Evolutionary conservation across 208 protist genomes (phyloP), one percentile per base, ranked within the genome.

Genomic region (Leishmania gerbilli): DNA sequence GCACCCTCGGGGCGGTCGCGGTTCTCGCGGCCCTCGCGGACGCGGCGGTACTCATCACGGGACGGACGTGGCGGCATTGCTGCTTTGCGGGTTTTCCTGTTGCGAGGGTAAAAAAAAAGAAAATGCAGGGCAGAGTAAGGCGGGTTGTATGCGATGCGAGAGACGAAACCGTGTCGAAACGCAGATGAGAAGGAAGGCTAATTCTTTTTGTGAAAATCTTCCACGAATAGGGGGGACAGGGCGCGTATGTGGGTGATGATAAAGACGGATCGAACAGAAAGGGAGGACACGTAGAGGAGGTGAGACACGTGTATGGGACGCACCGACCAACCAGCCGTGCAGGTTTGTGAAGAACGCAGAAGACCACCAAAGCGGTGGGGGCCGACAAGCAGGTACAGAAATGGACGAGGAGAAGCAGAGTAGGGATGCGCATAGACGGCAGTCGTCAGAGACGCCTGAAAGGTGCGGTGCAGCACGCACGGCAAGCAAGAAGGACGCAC

Each of bases 31-130:
- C 56, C 77, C 76, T 87, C 88, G 68, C 81, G 91, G 42, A 93
- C 91, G 76, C 92, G 92, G 81, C 87, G 89, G 90, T 93, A 96
- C 71, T 96, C 92, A 17, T 92, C 89, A 83, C 88, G 89, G 71
- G 91, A 90, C 78, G 91, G 91, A 77, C 85, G 88, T 42, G 75
- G 53, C 6, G 89, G 86, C 88, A 92, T 93, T 27, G 62, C 87
- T 58, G 56, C 47, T 68, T 24, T 24, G 53, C 21, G 19, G 37
- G 2, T 13, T 72, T 24, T 47, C 13, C 74, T 24, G 27, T 49
- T 72, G 53, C 55, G 58, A 53, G 3, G 15, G 17, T 31, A 4
- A 68, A 13, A 40, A 40, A 27, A 37, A 47, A 47, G 15, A 37
- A 60, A 34, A n/a, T 45, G 49, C 24, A 31, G 60, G 64, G 45